Percentiles rank a stretch among this genome's conserved stretches.
phyloP scores from a whole-genome alignment of 1,284 basidiomycete species.

The Ganoderma lingzhi region DNA sequence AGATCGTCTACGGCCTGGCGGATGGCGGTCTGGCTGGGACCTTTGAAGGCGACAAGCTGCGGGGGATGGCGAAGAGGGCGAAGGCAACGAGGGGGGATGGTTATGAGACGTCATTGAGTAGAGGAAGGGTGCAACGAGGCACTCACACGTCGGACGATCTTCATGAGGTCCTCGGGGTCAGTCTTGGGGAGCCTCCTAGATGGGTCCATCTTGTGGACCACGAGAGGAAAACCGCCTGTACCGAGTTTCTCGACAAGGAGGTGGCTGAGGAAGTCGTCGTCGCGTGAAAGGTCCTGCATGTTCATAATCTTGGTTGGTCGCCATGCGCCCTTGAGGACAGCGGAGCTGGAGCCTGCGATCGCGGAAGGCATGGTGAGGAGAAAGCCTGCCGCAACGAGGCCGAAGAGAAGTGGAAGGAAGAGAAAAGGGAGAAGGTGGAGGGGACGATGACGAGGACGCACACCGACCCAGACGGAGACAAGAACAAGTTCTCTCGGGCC shows the following conservation, averaged over 20 bases:
- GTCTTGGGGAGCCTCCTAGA: conserved; percentile 77
- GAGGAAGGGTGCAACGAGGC: conserved; percentile 35
- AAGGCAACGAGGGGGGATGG: conserved; percentile 32
- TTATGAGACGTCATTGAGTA: conserved; percentile 31
- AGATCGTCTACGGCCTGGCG: conserved; percentile 78
- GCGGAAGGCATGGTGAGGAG: conserved; percentile 34
- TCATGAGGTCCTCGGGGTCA: conserved; percentile 67
- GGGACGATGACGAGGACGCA: conserved; percentile 11
- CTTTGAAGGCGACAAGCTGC: conserved; percentile 68
- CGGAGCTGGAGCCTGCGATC: conserved; percentile 31
- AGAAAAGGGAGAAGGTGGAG: conserved; percentile 9
- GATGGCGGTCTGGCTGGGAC: conserved; percentile 59
- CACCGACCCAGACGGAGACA: conserved; percentile 11
- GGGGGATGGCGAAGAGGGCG: conserved; percentile 11
- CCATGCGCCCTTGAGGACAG: conserved; percentile 54
- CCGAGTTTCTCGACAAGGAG: conserved; percentile 86
- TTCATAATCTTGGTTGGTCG: conserved; percentile 86
- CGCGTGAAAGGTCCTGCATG: conserved; percentile 83
- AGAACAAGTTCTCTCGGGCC: conserved; percentile 7
- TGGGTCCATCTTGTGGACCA: conserved; percentile 88
- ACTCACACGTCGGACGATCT: conserved; percentile 79
- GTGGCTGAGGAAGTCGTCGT: conserved; percentile 88
- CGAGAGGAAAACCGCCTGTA: conserved; percentile 74
- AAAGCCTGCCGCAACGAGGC: conserved; percentile 17
- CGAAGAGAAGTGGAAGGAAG: conserved; percentile 14